Conservation (phyloP, 805 yeast species). For the Brettanomyces naardenensis region DNA sequence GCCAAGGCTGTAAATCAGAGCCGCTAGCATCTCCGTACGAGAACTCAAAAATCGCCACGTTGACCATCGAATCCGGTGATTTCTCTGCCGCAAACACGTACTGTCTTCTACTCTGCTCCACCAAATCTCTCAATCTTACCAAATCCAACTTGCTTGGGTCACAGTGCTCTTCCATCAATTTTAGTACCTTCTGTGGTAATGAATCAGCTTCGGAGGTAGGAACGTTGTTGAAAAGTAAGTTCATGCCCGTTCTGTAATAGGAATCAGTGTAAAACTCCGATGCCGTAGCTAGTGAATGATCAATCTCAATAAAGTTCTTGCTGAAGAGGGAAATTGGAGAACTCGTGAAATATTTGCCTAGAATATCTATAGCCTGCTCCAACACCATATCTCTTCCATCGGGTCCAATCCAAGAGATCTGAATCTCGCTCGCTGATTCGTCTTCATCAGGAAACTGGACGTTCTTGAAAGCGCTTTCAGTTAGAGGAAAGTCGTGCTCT, state of each 20-base stretch:
- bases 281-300: constrained; percentile 72
- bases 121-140: constrained; percentile 54
- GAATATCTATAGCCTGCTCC: constrained; percentile 62
- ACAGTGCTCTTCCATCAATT: constrained; percentile 46
- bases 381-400: constrained; percentile 38
- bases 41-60: constrained; percentile 68
- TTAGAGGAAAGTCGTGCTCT: constrained; percentile 34
- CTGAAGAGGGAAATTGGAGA: constrained; percentile 71
- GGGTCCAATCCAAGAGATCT: constrained; percentile 81
- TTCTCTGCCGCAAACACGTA: constrained; percentile 56
- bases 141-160: constrained; percentile 48
- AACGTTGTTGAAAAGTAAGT: constrained; percentile 58
- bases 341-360: constrained; percentile 69
- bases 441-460: constrained; percentile 86
- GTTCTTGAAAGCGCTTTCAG: constrained; percentile 33
- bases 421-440: constrained; percentile 72
- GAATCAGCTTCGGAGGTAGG: constrained; percentile 56
- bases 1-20: constrained; percentile 45
- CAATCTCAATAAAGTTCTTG: constrained; percentile 68
- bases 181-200: constrained; percentile 44
- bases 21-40: constrained; percentile 67
- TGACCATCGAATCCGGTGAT: constrained; percentile 51
- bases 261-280: constrained; percentile 69
- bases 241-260: constrained; percentile 53
- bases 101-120: constrained; percentile 58